These are phyloP conservation scores for Metarhizium robertsii DNA, from an alignment of 2,329 filamentous ascomycete species.

Conservation along the genomic window DNA sequence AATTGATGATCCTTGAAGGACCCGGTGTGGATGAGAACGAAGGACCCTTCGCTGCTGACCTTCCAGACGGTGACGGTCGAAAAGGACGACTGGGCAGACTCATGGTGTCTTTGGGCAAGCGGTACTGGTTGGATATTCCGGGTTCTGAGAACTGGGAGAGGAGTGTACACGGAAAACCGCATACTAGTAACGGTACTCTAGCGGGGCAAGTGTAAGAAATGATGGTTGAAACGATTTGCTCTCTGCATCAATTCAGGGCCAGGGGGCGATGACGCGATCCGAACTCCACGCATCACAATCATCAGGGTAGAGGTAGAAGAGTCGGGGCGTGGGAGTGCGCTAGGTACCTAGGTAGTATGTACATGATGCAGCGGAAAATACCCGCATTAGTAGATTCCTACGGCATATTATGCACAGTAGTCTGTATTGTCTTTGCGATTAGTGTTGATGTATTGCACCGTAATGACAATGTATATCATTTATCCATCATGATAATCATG, in stretches of 20 bases:
- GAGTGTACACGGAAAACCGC: constrained; percentile 49
- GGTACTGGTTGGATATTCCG: constrained; percentile 72
- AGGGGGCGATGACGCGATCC: constrained; percentile 11
- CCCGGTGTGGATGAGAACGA: constrained; percentile 37
- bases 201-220: constrained; percentile 24
- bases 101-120: constrained; percentile 64
- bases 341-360: not conserved
- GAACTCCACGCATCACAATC: constrained; percentile 10
- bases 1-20: constrained; percentile 37
- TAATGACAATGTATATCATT: no score
- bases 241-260: not conserved
- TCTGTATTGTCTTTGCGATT: not conserved
- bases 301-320: not conserved
- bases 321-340: not conserved
- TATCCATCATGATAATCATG: no score
- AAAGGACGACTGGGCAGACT: constrained; percentile 67
- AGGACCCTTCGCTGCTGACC: constrained; percentile 59
- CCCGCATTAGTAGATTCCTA: not conserved
- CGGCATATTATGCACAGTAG: not conserved
- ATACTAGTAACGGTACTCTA: constrained; percentile 15
- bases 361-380: not conserved
- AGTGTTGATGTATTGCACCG: no score
- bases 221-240: not conserved
- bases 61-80: constrained; percentile 71
- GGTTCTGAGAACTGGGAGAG: constrained; percentile 61